Percentiles rank a stretch among this genome's conserved stretches.
Evolutionary conservation across 2,329 filamentous ascomycete genomes (phyloP).

Genomic region (Penicillium sp.): DNA sequence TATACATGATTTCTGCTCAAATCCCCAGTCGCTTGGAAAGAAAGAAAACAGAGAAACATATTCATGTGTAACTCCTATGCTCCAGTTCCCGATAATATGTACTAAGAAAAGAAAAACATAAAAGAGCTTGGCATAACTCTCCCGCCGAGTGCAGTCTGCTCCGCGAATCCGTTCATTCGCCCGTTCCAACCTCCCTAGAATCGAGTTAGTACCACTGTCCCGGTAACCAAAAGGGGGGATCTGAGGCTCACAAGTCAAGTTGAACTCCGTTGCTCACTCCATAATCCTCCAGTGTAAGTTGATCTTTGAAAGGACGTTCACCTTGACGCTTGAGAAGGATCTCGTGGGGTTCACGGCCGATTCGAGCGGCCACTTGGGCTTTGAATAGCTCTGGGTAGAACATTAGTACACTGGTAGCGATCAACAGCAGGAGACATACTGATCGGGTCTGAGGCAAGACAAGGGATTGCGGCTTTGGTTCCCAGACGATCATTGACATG

Average conservation of each 20-base stretch:
- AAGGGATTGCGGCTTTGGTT: slow-evolving; percentile 92
- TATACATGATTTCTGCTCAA: not conserved
- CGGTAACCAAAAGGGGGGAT: not conserved
- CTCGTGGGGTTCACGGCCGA: slow-evolving; percentile 84
- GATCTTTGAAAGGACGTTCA: slow-evolving; percentile 90
- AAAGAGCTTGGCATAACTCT: slow-evolving; percentile 9
- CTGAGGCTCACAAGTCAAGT: slow-evolving; percentile 45
- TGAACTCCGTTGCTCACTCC: slow-evolving; percentile 86
- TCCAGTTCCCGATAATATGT: slow-evolving; percentile 9
- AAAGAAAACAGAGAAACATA: slow-evolving; percentile 8
- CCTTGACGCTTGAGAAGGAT: slow-evolving; percentile 90
- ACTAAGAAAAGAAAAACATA: slow-evolving; percentile 11
- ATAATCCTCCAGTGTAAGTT: slow-evolving; percentile 83
- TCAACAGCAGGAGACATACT: slow-evolving; percentile 40
- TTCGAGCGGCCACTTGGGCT: slow-evolving; percentile 82
- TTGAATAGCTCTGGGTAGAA: slow-evolving; percentile 66
- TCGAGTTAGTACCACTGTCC: slow-evolving; percentile 23
- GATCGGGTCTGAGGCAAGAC: slow-evolving; percentile 78
- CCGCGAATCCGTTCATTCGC: slow-evolving; percentile 36
- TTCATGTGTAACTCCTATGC: slow-evolving; percentile 14
- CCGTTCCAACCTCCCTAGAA: slow-evolving; percentile 48
- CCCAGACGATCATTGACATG: slow-evolving; percentile 93
- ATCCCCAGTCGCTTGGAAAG: slow-evolving; percentile 4
- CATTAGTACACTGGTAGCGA: slow-evolving; percentile 2
- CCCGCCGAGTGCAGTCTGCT: slow-evolving; percentile 10